Percentiles rank a stretch among this genome's conserved stretches.
Conservation (phyloP, 768 basidiomycete species). For the Psilocybe azurescens region DNA sequence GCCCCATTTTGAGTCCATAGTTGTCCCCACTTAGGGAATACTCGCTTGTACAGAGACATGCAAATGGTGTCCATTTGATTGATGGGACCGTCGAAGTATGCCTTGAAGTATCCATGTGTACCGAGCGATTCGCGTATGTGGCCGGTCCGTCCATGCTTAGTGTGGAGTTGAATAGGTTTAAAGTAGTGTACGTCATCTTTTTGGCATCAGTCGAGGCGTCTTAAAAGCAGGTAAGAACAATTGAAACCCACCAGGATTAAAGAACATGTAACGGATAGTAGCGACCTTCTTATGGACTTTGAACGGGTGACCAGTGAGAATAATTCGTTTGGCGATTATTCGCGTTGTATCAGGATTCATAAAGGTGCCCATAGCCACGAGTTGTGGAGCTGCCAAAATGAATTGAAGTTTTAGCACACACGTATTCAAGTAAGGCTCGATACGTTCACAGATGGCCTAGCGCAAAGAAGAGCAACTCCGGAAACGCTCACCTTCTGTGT, state of each 20-base stretch:
- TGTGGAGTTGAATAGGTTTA: constrained; percentile 91
- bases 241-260: constrained; percentile 70
- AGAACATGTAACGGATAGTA: constrained; percentile 98
- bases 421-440: neutral
- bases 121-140: constrained; percentile 93
- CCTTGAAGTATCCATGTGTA: constrained; percentile 98
- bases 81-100: constrained; percentile 91
- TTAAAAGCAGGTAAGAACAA: constrained; percentile 13
- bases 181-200: constrained; percentile 90
- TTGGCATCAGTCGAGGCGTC: constrained; percentile 10
- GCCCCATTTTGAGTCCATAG: constrained; percentile 44
- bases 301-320: constrained; percentile 95
- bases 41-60: constrained; percentile 94
- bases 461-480: neutral
- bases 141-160: constrained; percentile 88
- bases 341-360: constrained; percentile 90
- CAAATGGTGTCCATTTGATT: constrained; percentile 98
- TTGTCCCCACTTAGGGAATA: constrained; percentile 87
- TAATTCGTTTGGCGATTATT: constrained; percentile 90
- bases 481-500: constrained; percentile 62
- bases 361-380: constrained; percentile 91
- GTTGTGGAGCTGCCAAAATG: constrained; percentile 61
- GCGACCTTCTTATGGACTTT: constrained; percentile 97
- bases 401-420: constrained; percentile 8
- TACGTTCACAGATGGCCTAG: neutral